phyloP scores from a whole-genome alignment of 2,329 filamentous ascomycete genomes.

The Claviceps sp. region DNA sequence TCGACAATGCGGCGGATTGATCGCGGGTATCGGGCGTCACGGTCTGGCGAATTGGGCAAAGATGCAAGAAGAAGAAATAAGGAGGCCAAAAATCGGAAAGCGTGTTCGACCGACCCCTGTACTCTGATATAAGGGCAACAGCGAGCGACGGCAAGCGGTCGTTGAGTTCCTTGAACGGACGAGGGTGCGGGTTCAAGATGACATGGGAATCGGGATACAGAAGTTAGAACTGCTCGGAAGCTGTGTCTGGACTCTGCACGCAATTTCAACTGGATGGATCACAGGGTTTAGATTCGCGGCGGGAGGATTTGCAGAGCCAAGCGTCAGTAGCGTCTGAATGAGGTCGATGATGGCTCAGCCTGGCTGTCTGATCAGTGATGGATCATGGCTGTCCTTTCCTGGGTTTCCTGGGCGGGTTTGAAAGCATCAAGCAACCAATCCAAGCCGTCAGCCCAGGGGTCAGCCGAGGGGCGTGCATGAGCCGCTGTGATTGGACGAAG shows the following conservation, averaged over 20 bases:
- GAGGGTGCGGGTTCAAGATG: not conserved
- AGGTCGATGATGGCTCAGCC: conserved; percentile 6
- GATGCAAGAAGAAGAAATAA: not conserved
- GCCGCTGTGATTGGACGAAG: conserved; percentile 2
- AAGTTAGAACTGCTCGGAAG: too few species aligned
- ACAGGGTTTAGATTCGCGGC: not conserved
- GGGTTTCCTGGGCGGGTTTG: too few species aligned
- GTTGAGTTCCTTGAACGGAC: not conserved
- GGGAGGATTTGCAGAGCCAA: not conserved
- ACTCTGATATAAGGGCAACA: not conserved
- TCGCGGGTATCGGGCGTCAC: conserved; percentile 9
- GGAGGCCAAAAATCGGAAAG: not conserved
- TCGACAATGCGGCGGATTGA: conserved; percentile 26
- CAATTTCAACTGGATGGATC: not conserved
- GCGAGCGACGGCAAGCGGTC: not conserved
- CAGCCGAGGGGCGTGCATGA: not conserved
- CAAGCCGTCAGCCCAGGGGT: too few species aligned
- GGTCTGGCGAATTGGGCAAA: not conserved
- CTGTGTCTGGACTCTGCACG: not conserved
- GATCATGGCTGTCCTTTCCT: too few species aligned
- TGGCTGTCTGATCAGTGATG: too few species aligned
- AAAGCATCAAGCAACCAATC: too few species aligned
- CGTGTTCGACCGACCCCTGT: not conserved
- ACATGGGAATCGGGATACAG: not conserved
- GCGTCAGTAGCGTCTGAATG: conserved; percentile 1